A percentile compares a stretch with the other conserved stretches of the same genome.
Evolutionary conservation across 2,329 filamentous ascomycete species (phyloP).

Genomic region (Talaromyces sp.): DNA sequence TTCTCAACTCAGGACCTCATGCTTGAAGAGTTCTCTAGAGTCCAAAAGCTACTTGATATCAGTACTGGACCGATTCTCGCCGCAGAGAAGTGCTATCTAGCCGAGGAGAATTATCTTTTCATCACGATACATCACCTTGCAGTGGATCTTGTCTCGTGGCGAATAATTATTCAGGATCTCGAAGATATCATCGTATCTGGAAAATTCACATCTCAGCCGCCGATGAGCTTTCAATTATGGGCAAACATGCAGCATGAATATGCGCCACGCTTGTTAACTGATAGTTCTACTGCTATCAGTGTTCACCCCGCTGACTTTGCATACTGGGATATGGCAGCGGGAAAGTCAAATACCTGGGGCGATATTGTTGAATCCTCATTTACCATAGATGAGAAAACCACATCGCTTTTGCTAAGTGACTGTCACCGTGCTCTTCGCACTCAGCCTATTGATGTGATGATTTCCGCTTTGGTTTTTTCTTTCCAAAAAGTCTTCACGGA

Average conservation of each 20-base stretch:
- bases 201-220: not conserved
- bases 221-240: not conserved
- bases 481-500: conserved; percentile 54
- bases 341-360: not conserved
- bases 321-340: not conserved
- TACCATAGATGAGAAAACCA: not conserved
- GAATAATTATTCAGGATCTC: conserved; percentile 6
- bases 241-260: not conserved
- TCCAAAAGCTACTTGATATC: not conserved
- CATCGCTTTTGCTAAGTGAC: not conserved
- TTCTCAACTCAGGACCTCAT: not conserved
- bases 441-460: conserved; percentile 11
- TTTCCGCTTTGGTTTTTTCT: conserved; percentile 51
- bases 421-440: conserved; percentile 12
- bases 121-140: conserved; percentile 2
- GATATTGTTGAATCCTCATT: not conserved
- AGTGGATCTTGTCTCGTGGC: conserved; percentile 10
- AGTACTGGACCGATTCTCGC: not conserved
- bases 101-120: not conserved
- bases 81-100: not conserved
- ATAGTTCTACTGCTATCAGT: not conserved
- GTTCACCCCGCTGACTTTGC: not conserved
- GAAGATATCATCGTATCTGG: not conserved
- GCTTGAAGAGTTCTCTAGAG: not conserved
- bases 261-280: not conserved